Evolutionary conservation across 2,329 filamentous ascomycete genomes (phyloP).

Genomic region (Geosmithia morbida): DNA sequence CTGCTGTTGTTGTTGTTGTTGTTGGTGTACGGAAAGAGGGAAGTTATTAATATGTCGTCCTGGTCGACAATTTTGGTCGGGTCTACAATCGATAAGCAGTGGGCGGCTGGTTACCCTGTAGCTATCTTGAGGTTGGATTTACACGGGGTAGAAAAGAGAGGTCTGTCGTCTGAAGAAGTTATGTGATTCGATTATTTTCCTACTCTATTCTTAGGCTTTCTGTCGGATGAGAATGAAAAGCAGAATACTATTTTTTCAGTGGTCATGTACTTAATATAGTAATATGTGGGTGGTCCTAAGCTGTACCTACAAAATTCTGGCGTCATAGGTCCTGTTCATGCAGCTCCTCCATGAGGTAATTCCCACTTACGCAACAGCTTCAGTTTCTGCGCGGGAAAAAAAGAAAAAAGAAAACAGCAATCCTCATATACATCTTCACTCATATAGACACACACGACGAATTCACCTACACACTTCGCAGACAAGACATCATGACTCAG

Average conservation of each 20-base stretch:
- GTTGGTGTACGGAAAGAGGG: background rate
- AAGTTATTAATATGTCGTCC: background rate
- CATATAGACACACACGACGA: background rate
- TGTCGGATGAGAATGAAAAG: too few relatives aligned
- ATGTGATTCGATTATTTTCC: too few relatives aligned
- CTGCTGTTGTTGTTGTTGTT: background rate
- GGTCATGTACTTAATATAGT: too few relatives aligned
- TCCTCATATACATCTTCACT: background rate
- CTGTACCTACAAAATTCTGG: background rate
- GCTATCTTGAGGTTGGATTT: too few relatives aligned
- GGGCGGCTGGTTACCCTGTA: too few relatives aligned
- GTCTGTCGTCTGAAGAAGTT: too few relatives aligned
- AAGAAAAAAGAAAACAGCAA: background rate
- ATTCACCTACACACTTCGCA: background rate
- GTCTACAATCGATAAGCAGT: too few relatives aligned
- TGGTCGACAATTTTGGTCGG: background rate
- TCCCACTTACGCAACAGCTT: background rate
- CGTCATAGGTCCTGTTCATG: background rate
- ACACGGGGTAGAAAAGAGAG: too few relatives aligned
- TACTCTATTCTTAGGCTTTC: too few relatives aligned
- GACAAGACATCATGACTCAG: constrained; percentile 7
- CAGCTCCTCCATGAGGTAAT: background rate
- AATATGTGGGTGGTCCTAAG: background rate
- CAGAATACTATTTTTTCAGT: too few relatives aligned
- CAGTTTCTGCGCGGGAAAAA: background rate